Conservation (phyloP, 345 rosid species). For the Litchi chinensis region DNA sequence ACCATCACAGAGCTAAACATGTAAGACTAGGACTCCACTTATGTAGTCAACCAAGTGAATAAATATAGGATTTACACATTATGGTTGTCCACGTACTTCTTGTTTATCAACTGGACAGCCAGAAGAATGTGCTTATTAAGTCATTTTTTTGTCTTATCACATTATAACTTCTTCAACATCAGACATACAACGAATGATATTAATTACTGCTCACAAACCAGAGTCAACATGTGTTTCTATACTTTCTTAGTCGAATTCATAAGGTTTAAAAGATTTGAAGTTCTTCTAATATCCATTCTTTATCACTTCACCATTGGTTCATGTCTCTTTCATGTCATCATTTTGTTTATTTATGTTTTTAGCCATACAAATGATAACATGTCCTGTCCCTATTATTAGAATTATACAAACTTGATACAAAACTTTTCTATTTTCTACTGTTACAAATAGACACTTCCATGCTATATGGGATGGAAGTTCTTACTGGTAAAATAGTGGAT, state of each 20-base stretch:
- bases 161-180: too few species aligned
- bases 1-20: neutral
- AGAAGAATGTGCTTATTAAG: neutral
- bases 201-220: too few species aligned
- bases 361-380: neutral
- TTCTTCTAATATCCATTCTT: neutral
- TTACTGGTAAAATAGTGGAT: constrained; percentile 30
- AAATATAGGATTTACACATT: neutral
- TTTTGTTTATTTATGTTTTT: neutral
- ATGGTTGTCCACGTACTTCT: neutral
- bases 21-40: neutral
- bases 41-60: neutral
- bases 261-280: neutral
- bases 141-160: neutral
- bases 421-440: neutral
- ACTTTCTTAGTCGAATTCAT: neutral
- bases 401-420: neutral
- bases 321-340: neutral
- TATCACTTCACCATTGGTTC: neutral
- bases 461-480: neutral
- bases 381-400: neutral
- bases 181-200: too few species aligned
- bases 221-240: neutral
- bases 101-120: neutral
- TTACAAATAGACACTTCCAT: neutral